Conservation (phyloP, 176 grass and related monocot species). For the Luzula sylvatica region DNA sequence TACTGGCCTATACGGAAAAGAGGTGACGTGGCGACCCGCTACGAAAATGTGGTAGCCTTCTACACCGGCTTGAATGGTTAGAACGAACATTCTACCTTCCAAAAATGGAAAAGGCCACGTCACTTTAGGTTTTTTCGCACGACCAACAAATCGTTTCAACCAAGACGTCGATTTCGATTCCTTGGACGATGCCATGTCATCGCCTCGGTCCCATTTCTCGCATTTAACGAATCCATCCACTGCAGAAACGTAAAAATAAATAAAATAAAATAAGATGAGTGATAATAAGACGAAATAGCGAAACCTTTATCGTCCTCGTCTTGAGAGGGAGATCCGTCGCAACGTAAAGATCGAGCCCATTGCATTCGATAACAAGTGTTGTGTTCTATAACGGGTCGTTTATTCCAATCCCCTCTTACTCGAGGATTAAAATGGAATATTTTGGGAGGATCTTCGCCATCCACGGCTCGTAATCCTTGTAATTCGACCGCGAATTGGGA, state of each 20-base stretch:
- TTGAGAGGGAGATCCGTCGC: slow-evolving; percentile 42
- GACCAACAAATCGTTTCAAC: slow-evolving; percentile 95
- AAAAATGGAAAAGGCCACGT: slow-evolving; percentile 93
- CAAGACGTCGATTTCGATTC: slow-evolving; percentile 92
- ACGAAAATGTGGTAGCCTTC: slow-evolving; percentile 95
- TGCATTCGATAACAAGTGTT: slow-evolving; percentile 94
- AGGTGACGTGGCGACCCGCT: slow-evolving; percentile 76
- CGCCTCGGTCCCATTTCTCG: slow-evolving; percentile 88
- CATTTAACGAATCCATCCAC: slow-evolving; percentile 98
- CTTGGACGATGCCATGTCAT: slow-evolving; percentile 40
- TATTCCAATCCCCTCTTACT: slow-evolving; percentile 82
- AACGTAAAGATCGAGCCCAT: slow-evolving; percentile 63
- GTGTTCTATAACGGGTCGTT: slow-evolving; percentile 80
- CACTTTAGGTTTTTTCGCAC: slow-evolving; percentile 90
- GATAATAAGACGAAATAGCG: background rate
- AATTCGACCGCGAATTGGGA: slow-evolving; percentile 93
- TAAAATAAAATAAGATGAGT: background rate
- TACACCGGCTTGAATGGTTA: slow-evolving; percentile 93
- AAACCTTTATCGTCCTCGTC: slow-evolving; percentile 55
- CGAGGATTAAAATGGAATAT: slow-evolving; percentile 81
- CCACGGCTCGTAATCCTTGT: slow-evolving; percentile 67
- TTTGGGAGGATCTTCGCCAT: slow-evolving; percentile 74
- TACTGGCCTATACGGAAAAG: slow-evolving; percentile 84
- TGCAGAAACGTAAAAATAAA: background rate
- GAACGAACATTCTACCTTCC: slow-evolving; percentile 82